Base-by-base conservation (phyloP, 352 stramenopile species). In the Pythium guiyangense region DNA sequence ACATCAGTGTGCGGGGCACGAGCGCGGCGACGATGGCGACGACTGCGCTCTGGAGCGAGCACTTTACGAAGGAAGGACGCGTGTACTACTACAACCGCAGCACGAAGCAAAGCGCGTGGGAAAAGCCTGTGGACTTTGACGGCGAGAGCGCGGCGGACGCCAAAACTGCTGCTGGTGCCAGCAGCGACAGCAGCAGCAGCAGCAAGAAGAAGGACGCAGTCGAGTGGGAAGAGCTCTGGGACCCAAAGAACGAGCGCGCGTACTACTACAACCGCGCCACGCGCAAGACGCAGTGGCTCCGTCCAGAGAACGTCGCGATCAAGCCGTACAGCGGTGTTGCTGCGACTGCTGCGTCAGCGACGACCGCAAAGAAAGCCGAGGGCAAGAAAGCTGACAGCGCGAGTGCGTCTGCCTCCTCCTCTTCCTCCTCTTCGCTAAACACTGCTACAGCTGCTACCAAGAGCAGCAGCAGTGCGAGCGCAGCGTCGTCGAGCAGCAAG, bases 21-120 rank as follows among this genome's bases (percentile, higher is more conserved):
- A 22, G 39, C 39, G 39, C 35, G 6, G 50, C 49, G 26, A 45
- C 5, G 34, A 59, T 63, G 71, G 67, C n/a, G n/a, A n/a, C 72
- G 57, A 68, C 63, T 39, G 67, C 42, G 42, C 42, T 86, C 22
- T 95, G 85, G 83, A 95, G 83, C 66, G 83, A 89, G 63, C 77
- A 95, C 71, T 76, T 84, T 62, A 94, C 84, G 27, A 92, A 94
- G 63, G 86, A 95, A 44, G 86, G 86, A 22, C 76, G 79, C 18
- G 77, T 78, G 56, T 95, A 95, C 66, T 95, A 94, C 71, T 93
- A 95, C 77, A 95, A 95, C 70, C 80, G 80, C 59, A 73, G 57
- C 53, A 93, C 84, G 10, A 92, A 93, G 74, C 77, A 93, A 63
- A 95, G 85, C 73, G 77, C 82, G 60, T 96, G 86, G 86, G 84